Base-by-base conservation (phyloP, 2,329 filamentous ascomycete species). In the Aspergillus quadricinctus region DNA sequence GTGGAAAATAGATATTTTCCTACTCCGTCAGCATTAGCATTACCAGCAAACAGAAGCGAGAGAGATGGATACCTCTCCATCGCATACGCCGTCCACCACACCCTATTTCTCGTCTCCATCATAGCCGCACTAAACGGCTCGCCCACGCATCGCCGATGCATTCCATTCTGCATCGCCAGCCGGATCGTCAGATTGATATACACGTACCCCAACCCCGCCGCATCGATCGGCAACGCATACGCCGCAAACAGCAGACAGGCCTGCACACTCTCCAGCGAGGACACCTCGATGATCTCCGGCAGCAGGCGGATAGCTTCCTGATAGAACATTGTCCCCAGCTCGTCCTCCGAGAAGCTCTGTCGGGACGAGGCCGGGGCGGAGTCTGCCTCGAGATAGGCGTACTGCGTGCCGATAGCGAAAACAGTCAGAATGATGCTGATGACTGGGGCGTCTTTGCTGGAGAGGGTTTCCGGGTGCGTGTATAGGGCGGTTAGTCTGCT, bases 11-110 rank as follows among this genome's bases (percentile, higher is more conserved):
- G 78, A 75, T 27, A 82, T 77, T 54, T 78, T 74, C 53, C 78
- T 79, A 45, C 10, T 1, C 3, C 4, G 17, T 49, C 48, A 56
- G 43, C 14, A 17, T 7, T 7, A 23, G 23, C 23, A 23, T 23
- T 23, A 17, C 28, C 2, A 3, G 0, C 11, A 8, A 10, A 23
- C 25, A 21, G 10, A 9, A 48, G 14, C 5, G 4, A 27, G 4
- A 10, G 6, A 4, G 14, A 25, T 11, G 2, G 7, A 17, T 65
- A 80, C 78, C 77, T 78, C 60, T 83, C 80, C 4, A 80, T 72
- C 0, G 77, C 76, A 61, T 82, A 82, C 3, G 73, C 73, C 1
- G 78, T 81, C 80, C 80, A 82, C 78, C 78, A 82, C 5, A 81
- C 74, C 3, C 80, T 73, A 61, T 80, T 81, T 17, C 80, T 70